Conservation (phyloP, 352 stramenopile species). For the Pythium coloratum region DNA sequence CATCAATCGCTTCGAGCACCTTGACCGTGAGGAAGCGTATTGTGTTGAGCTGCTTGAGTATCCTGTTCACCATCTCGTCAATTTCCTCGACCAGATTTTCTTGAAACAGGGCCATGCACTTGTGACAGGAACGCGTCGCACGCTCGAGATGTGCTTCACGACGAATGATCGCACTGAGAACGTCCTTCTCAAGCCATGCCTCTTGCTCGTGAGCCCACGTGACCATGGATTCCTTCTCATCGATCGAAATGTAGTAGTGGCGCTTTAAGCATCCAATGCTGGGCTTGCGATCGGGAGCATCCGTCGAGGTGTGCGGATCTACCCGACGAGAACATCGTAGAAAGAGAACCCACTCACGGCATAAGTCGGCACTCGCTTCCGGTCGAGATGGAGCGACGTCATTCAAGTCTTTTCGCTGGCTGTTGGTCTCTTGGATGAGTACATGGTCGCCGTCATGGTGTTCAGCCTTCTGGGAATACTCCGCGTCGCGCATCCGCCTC, state of each 20-base stretch:
- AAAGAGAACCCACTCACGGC: conserved; percentile 76
- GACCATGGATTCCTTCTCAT: conserved; percentile 61
- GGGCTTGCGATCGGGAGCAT: conserved; percentile 20
- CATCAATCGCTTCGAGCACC: conserved; percentile 65
- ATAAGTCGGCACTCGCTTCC: conserved; percentile 46
- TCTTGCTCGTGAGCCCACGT: conserved; percentile 65
- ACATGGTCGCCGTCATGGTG: conserved; percentile 42
- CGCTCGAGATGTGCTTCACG: conserved; percentile 58
- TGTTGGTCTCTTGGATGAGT: conserved; percentile 42
- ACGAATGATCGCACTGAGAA: conserved; percentile 54
- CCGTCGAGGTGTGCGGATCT: conserved; percentile 1
- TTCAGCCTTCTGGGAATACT: conserved; percentile 16
- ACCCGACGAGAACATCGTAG: conserved; percentile 42
- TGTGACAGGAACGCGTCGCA: conserved; percentile 33
- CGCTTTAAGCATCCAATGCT: conserved; percentile 64
- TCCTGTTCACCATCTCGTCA: conserved; percentile 30
- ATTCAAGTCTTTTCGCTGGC: background rate
- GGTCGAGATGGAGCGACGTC: conserved; percentile 44
- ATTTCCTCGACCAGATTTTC: conserved; percentile 58
- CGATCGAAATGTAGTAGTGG: conserved; percentile 71
- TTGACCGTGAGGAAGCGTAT: conserved; percentile 69
- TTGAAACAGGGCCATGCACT: conserved; percentile 72
- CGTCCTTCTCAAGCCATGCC: conserved; percentile 63
- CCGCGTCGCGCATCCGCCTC: conserved; percentile 30
- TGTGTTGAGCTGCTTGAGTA: conserved; percentile 51